Base-by-base conservation (phyloP, 1,139 yeast species). In the Kodamaea derodonti region DNA sequence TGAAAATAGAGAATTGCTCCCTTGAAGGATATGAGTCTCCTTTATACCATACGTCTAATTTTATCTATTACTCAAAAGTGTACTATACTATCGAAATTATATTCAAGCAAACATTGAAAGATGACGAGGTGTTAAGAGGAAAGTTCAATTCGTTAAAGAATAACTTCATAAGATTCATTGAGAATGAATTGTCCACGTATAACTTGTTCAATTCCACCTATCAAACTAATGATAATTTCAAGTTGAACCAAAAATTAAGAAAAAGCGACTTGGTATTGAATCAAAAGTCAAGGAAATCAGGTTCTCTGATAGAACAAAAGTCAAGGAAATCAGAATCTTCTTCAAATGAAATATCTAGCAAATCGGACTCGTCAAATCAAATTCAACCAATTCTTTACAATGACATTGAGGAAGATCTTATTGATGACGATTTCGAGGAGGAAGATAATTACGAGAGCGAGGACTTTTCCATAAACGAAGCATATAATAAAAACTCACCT, bases 41-140 rank as follows among this genome's bases (percentile, higher is more conserved):
- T 6, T 37, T 44, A 30, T 31, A 35, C 11, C 62, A 58, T 39
- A 57, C 71, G 1, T 54, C 68, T 4, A 42, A 45, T 27, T 55
- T 59, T 33, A 54, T 68, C 6, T 54, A 57, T 36, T 62, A 57
- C 41, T 63, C 71, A 15, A 64, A 65, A 33, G 48, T 66, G 14
- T 66, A 54, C 42, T 54, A 57, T 38, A 56, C 69, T 1, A 49
- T 67, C 9, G 63, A 60, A 20, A 27, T 39, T 0, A 40, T 47
- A 3, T 66, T 65, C 37, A 31, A 31, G 4, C 51, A 50, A 12
- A 46, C 53, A 1, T 46, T 66, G 20, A 32, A 33, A 2, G 14
- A 38, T 1, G 51, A 56, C 27, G 32, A 35, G 2, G 46, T 48
- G 17, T 39, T 56, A 13, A 34, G 39, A 7, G 26, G 33, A 9